Conservation (phyloP, 2,329 filamentous ascomycete genomes). For the Aspergillus clavatus region DNA sequence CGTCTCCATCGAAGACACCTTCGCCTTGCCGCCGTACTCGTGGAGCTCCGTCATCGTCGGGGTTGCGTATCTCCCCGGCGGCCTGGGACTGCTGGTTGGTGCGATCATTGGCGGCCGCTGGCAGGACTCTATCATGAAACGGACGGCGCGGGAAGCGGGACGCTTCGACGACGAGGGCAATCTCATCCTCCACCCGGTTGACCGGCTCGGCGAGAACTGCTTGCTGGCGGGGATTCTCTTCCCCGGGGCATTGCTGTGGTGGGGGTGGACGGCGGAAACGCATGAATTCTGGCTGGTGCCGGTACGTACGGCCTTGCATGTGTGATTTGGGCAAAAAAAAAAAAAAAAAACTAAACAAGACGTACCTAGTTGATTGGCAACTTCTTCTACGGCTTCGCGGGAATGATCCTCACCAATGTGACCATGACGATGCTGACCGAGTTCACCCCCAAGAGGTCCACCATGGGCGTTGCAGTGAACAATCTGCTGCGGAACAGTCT, state of each 20-base stretch:
- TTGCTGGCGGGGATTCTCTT: conserved; percentile 33
- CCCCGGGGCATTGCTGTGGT: conserved; percentile 32
- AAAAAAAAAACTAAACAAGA: neutral
- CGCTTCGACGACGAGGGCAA: conserved; percentile 32
- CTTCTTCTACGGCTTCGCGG: conserved; percentile 33
- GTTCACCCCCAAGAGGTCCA: conserved; percentile 38
- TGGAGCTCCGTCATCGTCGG: conserved; percentile 36
- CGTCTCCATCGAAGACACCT: conserved; percentile 36
- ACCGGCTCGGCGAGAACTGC: conserved; percentile 38
- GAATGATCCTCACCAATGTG: conserved; percentile 35
- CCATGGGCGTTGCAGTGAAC: conserved; percentile 38
- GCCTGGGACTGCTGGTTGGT: conserved; percentile 34
- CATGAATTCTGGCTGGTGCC: conserved; percentile 25
- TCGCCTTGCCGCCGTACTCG: conserved; percentile 32
- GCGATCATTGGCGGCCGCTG: conserved; percentile 35
- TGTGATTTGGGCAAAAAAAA: no score
- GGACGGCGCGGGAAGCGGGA: conserved; percentile 31
- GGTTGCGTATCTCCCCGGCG: conserved; percentile 35
- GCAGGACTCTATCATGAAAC: conserved; percentile 39
- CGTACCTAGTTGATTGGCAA: conserved; percentile 13
- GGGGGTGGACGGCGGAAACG: conserved; percentile 35
- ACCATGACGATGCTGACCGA: conserved; percentile 41
- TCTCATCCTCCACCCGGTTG: conserved; percentile 34
- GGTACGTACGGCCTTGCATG: conserved; percentile 3
- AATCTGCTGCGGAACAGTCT: conserved; percentile 42